Base-by-base conservation (phyloP, 108 stramenopile genomes). In the Aurantiochytrium sp. region DNA sequence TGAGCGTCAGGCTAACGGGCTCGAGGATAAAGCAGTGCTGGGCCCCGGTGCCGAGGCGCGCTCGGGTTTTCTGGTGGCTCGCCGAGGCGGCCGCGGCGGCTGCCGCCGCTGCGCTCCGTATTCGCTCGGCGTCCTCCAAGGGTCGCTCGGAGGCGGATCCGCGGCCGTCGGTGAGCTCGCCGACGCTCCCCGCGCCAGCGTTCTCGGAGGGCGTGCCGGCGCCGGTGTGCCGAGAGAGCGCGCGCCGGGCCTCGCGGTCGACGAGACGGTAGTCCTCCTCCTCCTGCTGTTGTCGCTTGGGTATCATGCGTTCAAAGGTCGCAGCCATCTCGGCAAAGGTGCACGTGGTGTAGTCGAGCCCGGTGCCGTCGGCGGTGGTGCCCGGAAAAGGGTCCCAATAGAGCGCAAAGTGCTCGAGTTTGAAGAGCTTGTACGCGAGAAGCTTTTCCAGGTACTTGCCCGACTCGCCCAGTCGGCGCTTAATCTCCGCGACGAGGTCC, bases 391-490 rank as follows among this genome's bases (percentile, higher is more conserved):
- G 73, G 73, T 81, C 45, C 73, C 73, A 81, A 24, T 81, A 81
- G n/a, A 81, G 6, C 6, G 73, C 73, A 81, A 81, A 81, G 45
- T 81, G 73, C 15, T 81, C 45, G 2, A 81, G 39, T 42, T 24
- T 37, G 39, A 81, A 81, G 39, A 81, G 45, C 45, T 81, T 81
- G 45, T 81, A 81, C 6, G 73, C 73, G 17, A 81, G 73, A 15
- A 81, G 73, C 73, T 81, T 81, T 48, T 81, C 73, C n/a, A 81
- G 39, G 30, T 81, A 81, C 73, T 81, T 81, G 73, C 73, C 73
- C 10, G 73, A 41, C 45, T 81, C 73, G 39, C 24, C 73, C 21
- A 81, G 45, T 6, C 73, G 73, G 12, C 45, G 39, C 45, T 81
- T 41, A 12, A 48, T 48, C 24, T 81, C 73, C 0, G 39, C 15